A percentile compares a stretch with the other conserved stretches of the same genome.
Evolutionary conservation across 441 rosid genomes (phyloP).

Genomic region (Erodium moschatum): DNA sequence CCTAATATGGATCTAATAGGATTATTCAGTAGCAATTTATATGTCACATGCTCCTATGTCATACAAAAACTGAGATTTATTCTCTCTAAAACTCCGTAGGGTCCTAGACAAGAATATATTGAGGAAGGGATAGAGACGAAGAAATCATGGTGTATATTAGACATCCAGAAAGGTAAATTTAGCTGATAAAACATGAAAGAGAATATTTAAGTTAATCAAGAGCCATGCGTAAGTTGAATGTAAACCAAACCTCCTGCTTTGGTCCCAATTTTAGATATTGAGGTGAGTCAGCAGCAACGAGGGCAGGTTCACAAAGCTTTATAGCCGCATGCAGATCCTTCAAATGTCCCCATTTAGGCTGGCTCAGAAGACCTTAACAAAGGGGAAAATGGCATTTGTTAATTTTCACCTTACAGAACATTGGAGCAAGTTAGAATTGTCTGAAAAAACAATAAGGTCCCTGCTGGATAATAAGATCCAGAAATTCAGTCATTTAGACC

Average conservation of each 20-base stretch:
- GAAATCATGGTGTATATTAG: too few relatives aligned
- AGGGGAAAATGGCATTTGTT: not conserved
- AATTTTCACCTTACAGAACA: not conserved
- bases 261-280: conserved; percentile 57
- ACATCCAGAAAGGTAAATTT: not conserved
- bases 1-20: too few relatives aligned
- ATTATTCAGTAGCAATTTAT: too few relatives aligned
- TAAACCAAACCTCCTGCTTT: conserved; percentile 47
- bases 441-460: not conserved
- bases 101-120: not conserved
- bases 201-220: not conserved
- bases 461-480: not conserved
- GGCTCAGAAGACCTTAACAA: conserved; percentile 47
- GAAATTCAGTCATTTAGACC: conserved; percentile 35
- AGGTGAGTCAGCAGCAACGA: conserved; percentile 52
- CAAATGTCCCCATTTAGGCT: conserved; percentile 70
- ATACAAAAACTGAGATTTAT: not conserved
- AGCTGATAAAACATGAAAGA: not conserved
- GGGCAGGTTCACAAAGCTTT: conserved; percentile 56
- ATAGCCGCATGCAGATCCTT: conserved; percentile 66
- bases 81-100: not conserved
- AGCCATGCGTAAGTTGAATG: not conserved
- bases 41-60: not conserved
- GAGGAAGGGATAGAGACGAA: not conserved
- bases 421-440: not conserved